Conservation (phyloP, 345 rosid genomes). For the Eucalyptus sp. region DNA sequence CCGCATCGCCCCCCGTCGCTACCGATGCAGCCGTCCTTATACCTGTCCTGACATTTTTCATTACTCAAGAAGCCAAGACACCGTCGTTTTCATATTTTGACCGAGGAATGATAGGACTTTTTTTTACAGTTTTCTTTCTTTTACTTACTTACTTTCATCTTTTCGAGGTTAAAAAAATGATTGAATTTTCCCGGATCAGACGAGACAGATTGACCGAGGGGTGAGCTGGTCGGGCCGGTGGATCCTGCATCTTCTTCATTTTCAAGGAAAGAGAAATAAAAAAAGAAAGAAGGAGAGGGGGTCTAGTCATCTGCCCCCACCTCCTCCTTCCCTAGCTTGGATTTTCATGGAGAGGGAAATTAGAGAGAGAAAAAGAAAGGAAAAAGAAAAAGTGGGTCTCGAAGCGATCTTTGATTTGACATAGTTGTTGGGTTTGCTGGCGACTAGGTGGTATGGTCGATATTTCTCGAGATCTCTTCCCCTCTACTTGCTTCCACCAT, state of each 20-base stretch:
- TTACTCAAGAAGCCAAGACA: background rate
- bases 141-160: background rate
- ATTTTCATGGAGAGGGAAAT: background rate
- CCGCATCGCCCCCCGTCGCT: background rate
- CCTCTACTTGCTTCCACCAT: background rate
- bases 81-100: background rate
- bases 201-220: background rate
- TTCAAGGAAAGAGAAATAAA: background rate
- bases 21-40: background rate
- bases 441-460: background rate
- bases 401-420: conserved; percentile 41
- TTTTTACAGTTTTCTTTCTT: background rate
- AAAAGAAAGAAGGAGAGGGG: background rate
- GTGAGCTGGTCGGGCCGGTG: background rate
- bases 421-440: conserved; percentile 3
- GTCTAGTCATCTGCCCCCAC: background rate
- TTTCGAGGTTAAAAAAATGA: background rate
- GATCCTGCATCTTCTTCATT: background rate
- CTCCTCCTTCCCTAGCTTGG: background rate
- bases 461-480: background rate
- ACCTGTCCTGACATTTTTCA: background rate
- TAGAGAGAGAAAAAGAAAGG: background rate
- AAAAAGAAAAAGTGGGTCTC: background rate
- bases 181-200: background rate
- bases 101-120: background rate